Percentiles rank a stretch among this genome's conserved stretches.
Evolutionary conservation across 306 rosid genomes (phyloP).

Genomic region (Benincasa hispida): DNA sequence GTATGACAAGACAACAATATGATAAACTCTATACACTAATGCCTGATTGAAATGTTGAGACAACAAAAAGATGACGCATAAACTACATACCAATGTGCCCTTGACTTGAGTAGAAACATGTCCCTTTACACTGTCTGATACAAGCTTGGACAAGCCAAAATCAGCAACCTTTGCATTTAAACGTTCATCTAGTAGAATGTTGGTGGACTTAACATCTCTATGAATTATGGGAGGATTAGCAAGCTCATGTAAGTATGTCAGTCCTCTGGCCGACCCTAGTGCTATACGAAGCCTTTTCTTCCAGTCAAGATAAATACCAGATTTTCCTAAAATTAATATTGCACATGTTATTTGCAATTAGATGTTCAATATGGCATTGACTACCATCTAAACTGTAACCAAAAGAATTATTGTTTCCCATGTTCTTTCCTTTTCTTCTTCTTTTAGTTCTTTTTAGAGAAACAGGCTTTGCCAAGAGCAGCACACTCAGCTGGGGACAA

Average conservation of each 20-base stretch:
- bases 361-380: neutral
- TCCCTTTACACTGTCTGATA: conserved; percentile 61
- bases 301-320: conserved; percentile 83
- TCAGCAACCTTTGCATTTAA: conserved; percentile 89
- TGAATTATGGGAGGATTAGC: conserved; percentile 97
- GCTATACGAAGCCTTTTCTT: conserved; percentile 88
- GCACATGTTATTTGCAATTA: neutral
- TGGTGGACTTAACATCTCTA: conserved; percentile 77
- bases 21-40: neutral
- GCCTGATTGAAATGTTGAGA: neutral
- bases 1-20: neutral
- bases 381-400: neutral
- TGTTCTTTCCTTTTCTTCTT: neutral
- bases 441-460: neutral
- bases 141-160: conserved; percentile 88
- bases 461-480: neutral
- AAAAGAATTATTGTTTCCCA: neutral
- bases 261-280: conserved; percentile 93
- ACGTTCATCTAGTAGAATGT: conserved; percentile 67
- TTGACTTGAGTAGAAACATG: conserved; percentile 94
- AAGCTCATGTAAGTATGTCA: conserved; percentile 88
- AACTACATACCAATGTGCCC: conserved; percentile 69
- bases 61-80: neutral
- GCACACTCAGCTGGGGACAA: neutral
- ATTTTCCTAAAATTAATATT: conserved; percentile 35